phyloP scores from a whole-genome alignment of 1,139 yeast species.

The Yamadazyma pseudoaaseri region DNA sequence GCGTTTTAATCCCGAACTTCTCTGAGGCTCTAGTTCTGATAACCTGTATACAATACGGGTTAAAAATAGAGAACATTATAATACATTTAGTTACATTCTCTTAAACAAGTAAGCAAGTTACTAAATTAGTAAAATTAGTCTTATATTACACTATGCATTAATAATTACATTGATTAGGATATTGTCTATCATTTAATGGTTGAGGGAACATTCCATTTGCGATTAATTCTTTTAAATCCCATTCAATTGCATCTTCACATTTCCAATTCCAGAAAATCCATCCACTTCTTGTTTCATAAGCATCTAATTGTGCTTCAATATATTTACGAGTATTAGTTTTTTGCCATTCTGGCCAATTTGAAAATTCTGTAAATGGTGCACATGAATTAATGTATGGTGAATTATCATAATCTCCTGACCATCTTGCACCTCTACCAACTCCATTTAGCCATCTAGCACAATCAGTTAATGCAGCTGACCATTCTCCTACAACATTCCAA shows the following conservation, averaged over 20 bases:
- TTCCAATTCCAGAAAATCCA: constrained; percentile 96
- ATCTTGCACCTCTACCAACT: constrained; percentile 84
- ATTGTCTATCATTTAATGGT: constrained; percentile 66
- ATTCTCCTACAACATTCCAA: constrained; percentile 87
- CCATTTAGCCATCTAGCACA: constrained; percentile 93
- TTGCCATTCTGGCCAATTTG: constrained; percentile 60
- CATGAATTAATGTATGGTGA: constrained; percentile 64
- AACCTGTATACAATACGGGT: too few species aligned
- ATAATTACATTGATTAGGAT: constrained; percentile 64
- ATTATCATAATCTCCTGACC: constrained; percentile 62
- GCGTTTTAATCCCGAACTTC: too few species aligned
- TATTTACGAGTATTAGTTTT: constrained; percentile 61
- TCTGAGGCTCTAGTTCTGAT: too few species aligned
- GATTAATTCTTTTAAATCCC: constrained; percentile 72
- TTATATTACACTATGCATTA: too few species aligned
- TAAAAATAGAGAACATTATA: too few species aligned
- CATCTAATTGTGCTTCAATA: constrained; percentile 89
- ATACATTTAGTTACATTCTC: too few species aligned
- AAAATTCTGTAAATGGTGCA: constrained; percentile 51
- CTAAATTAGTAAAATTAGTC: too few species aligned
- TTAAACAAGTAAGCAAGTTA: too few species aligned
- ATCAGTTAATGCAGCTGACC: constrained; percentile 93
- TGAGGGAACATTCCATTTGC: constrained; percentile 70
- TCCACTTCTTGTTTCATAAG: constrained; percentile 68
- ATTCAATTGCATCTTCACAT: constrained; percentile 80